Evolutionary conservation across 139 green algal species (phyloP), one percentile per base, ranked within the genome.

Genomic region (Chlorella ohadii): DNA sequence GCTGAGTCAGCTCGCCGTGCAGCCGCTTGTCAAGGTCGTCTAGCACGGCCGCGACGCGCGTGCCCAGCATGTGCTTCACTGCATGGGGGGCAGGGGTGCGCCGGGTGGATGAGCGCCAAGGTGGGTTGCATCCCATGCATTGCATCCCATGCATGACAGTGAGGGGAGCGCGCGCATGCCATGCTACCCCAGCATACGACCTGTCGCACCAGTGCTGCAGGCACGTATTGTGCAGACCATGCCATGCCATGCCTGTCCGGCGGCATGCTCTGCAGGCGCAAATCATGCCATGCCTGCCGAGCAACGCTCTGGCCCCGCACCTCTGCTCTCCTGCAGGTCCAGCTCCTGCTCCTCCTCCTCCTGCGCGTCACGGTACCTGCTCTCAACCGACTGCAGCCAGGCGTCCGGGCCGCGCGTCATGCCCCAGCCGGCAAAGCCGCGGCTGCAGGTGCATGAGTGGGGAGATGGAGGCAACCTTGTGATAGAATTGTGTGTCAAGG

Each of bases 11-110:
- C 72, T 84, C 85, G 33, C 63, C 65, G 41, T 85, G 73, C 57
- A 85, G 80, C 41, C 51, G 47, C 39, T 85, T 65, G 59, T 88
- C 83, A 25, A 84, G 23, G 0, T 72, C 64, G 11, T 90, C 68
- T 6, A 87, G 73, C 16, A 63, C 34, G 7, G 81, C 70, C 33
- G 59, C 38, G 31, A 89, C 85, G 0, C 84, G 81, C 38, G 31
- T 81, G 38, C 81, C 81, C 17, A 83, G 79, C 71, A 87, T 66
- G 31, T 72, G 44, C 39, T 78, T 78, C 16, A 63, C 39, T 59
- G 78, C 61, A 27, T 28, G 57, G 68, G 36, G 64, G n/a, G 19
- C 2, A 38, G 19, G 33, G 36, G 19, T 75, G 68, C 20, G 64
- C n/a, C 33, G 13, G n/a, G 44, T 51, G 44, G 9, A 51, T 51